Evolutionary conservation across 2,329 filamentous ascomycete species (phyloP).

Genomic region (Penicillium crustosum): DNA sequence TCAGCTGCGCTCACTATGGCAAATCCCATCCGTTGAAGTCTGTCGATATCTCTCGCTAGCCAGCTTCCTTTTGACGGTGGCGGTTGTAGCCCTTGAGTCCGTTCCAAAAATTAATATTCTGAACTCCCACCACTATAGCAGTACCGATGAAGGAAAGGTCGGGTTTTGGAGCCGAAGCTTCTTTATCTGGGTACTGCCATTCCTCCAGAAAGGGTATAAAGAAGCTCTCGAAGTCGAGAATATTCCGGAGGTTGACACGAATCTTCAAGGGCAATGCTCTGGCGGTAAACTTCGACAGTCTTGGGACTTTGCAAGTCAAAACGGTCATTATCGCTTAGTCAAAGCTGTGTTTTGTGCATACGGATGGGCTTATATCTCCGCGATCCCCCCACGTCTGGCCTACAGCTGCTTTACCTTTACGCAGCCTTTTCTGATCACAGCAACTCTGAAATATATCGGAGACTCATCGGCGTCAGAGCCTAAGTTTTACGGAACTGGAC

Average conservation of each 20-base stretch:
- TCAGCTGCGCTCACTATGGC: constrained; percentile 5
- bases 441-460: background rate
- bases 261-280: background rate
- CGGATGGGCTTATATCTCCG: background rate
- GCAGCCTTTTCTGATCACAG: background rate
- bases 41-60: constrained; percentile 1
- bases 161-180: background rate
- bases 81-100: background rate
- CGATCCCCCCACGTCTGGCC: background rate
- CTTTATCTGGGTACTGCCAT: background rate
- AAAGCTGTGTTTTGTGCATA: constrained; percentile 1
- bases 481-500: background rate
- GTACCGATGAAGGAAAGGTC: background rate
- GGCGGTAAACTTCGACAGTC: background rate
- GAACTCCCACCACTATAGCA: background rate
- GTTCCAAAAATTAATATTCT: background rate
- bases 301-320: background rate
- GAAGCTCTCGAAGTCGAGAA: background rate
- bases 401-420: background rate
- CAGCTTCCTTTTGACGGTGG: background rate
- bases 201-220: background rate
- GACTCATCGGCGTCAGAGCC: background rate
- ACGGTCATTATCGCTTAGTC: background rate
- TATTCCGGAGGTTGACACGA: background rate
- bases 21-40: constrained; percentile 1